A percentile compares a stretch with the other conserved stretches of the same genome.
Evolutionary conservation across 768 basidiomycete genomes (phyloP).

Genomic region (Boletus edulis): DNA sequence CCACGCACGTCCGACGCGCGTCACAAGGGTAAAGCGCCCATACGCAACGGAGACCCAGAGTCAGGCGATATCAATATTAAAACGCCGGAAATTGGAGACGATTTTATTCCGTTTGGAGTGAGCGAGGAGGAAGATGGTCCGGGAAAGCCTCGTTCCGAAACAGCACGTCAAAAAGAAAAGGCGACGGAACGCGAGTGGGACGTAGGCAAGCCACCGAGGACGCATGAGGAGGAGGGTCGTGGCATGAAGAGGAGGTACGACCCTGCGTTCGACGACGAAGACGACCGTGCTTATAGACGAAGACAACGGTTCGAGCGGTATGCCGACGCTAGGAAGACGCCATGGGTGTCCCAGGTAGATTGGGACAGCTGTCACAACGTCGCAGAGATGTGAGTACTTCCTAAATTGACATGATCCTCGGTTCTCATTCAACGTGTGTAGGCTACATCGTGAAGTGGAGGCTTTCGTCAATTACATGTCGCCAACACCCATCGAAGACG

Average conservation of each 20-base stretch:
- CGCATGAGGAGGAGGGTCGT: constrained; percentile 20
- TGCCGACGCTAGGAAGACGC: constrained; percentile 48
- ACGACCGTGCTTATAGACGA: no score
- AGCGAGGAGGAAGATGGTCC: constrained; percentile 1
- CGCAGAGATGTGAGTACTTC: constrained; percentile 70
- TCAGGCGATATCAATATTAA: no score
- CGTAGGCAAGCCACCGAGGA: constrained; percentile 29
- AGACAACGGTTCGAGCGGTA: constrained; percentile 53
- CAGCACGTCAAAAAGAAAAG: constrained; percentile 19
- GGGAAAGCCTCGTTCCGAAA: constrained; percentile 14
- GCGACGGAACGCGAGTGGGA: constrained; percentile 41
- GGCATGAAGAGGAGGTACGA: constrained; percentile 48
- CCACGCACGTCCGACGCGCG: constrained; percentile 7
- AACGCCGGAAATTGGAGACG: no score
- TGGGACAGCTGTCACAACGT: constrained; percentile 76
- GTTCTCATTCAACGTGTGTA: constrained; percentile 28
- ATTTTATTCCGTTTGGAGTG: no score
- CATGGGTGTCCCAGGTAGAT: constrained; percentile 71
- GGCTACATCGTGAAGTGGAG: constrained; percentile 83
- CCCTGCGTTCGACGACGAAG: constrained; percentile 40
- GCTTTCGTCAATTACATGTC: constrained; percentile 87
- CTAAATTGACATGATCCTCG: neutral
- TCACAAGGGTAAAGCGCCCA: constrained; percentile 6
- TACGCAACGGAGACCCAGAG: no score
- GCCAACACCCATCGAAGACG: constrained; percentile 82